Evolutionary conservation across 352 stramenopile genomes (phyloP).

Genomic region (Pythium biforme): DNA sequence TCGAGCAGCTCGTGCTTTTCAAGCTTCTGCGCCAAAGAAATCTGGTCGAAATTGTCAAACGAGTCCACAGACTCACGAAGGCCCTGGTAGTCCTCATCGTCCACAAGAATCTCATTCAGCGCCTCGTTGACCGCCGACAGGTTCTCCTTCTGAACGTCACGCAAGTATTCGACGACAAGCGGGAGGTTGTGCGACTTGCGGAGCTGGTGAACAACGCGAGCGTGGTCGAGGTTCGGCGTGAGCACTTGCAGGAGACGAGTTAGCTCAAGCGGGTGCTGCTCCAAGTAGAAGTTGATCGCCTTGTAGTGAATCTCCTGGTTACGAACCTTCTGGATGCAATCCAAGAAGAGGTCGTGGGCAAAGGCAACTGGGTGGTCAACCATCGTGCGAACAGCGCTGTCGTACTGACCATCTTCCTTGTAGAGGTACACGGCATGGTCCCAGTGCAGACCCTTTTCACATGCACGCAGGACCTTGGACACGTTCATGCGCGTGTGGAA

Average conservation of each 20-base stretch:
- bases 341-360: slow-evolving; percentile 98
- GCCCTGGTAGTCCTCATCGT: slow-evolving; percentile 98
- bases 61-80: slow-evolving; percentile 97
- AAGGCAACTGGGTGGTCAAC: slow-evolving; percentile 97
- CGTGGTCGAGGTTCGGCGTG: slow-evolving; percentile 98
- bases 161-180: slow-evolving; percentile 97
- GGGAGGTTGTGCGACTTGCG: slow-evolving; percentile 97
- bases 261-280: slow-evolving; percentile 96
- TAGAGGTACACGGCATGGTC: slow-evolving; percentile 99
- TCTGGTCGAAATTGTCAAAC: slow-evolving; percentile 99
- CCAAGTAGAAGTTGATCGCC: slow-evolving; percentile 98
- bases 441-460: slow-evolving; percentile 98
- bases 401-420: slow-evolving; percentile 99
- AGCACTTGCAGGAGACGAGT: slow-evolving; percentile 97
- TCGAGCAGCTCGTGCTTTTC: slow-evolving; percentile 99
- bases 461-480: slow-evolving; percentile 96
- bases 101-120: slow-evolving; percentile 95
- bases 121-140: slow-evolving; percentile 98
- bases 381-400: slow-evolving; percentile 99
- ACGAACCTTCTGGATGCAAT: slow-evolving; percentile 98
- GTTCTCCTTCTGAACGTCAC: slow-evolving; percentile 98
- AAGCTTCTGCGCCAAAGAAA: slow-evolving; percentile 97
- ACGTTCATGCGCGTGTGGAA: slow-evolving; percentile 99
- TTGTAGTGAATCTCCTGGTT: slow-evolving; percentile 99
- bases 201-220: slow-evolving; percentile 98